Conservation (phyloP, 805 yeast species). For the Hanseniaspora valbyensis region DNA sequence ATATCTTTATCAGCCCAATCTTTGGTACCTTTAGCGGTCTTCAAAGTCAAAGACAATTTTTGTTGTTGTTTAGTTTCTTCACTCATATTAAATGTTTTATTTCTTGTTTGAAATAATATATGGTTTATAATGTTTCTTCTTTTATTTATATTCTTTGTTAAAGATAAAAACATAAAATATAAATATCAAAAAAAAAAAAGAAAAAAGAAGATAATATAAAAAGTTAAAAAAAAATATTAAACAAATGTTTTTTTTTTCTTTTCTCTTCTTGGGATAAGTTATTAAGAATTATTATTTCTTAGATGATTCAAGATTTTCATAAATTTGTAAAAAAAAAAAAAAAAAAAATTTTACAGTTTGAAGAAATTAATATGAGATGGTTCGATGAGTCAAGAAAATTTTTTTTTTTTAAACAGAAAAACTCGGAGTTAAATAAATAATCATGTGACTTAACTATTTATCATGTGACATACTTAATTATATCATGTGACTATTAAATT, state of each 20-base stretch:
- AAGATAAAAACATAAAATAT: background rate
- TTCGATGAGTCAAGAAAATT: no score
- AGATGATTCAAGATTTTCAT: no score
- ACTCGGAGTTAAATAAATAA: no score
- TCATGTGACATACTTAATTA: no score
- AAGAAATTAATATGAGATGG: no score
- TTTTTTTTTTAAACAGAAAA: no score
- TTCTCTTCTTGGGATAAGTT: no score
- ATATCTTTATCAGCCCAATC: slow-evolving; percentile 98
- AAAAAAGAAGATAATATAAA: background rate
- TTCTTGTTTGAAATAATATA: background rate
- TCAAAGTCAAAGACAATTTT: slow-evolving; percentile 59
- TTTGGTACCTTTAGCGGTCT: slow-evolving; percentile 94
- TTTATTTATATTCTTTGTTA: background rate
- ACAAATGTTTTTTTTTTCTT: background rate
- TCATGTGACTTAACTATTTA: no score
- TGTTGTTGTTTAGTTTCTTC: slow-evolving; percentile 27
- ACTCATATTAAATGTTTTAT: background rate
- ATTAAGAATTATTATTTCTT: no score
- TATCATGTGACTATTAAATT: no score
- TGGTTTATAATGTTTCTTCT: background rate
- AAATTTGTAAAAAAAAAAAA: no score
- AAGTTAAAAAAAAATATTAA: background rate
- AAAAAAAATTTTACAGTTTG: no score
- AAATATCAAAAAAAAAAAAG: background rate